Percentiles rank a stretch among this genome's conserved stretches.
Evolutionary conservation across 2,329 filamentous ascomycete species (phyloP).

Genomic region (Raffaelea arxii): DNA sequence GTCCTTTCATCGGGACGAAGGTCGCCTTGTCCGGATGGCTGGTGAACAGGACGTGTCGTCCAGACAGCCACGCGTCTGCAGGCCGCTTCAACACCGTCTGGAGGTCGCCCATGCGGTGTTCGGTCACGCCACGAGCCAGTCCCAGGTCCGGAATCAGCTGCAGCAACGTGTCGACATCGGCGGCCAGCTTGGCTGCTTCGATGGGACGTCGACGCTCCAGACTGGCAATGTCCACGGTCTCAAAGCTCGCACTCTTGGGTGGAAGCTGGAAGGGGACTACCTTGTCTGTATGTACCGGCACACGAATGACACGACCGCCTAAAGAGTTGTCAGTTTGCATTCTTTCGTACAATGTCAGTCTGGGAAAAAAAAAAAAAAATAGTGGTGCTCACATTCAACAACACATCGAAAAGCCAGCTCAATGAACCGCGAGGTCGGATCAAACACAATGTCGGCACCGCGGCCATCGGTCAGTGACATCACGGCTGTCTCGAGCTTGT

Average conservation of each 20-base stretch:
- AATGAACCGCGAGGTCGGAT: slow-evolving; percentile 28
- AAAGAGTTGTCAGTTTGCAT: background rate
- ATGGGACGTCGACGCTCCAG: slow-evolving; percentile 4
- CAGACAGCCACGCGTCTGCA: background rate
- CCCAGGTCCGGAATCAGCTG: slow-evolving; percentile 2
- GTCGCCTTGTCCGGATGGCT: background rate
- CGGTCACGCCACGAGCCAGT: background rate
- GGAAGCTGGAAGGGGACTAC: background rate
- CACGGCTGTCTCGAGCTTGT: slow-evolving; percentile 15
- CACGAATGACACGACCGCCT: slow-evolving; percentile 12
- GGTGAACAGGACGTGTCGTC: slow-evolving; percentile 1
- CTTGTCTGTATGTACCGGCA: too few relatives aligned
- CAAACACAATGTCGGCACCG: slow-evolving; percentile 35
- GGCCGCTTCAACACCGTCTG: background rate
- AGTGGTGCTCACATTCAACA: slow-evolving; percentile 10
- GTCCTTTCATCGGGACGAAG: slow-evolving; percentile 2
- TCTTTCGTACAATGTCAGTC: background rate
- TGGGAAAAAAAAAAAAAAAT: background rate
- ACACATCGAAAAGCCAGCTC: slow-evolving; percentile 22
- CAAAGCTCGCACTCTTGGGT: slow-evolving; percentile 12
- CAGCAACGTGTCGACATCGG: slow-evolving; percentile 6
- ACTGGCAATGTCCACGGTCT: slow-evolving; percentile 14
- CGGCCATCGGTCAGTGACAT: slow-evolving; percentile 19
- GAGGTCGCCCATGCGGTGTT: slow-evolving; percentile 8
- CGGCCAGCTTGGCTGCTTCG: slow-evolving; percentile 6